Evolutionary conservation across 2,329 filamentous ascomycete species (phyloP).

Genomic region (Cryoendolithus antarcticus): DNA sequence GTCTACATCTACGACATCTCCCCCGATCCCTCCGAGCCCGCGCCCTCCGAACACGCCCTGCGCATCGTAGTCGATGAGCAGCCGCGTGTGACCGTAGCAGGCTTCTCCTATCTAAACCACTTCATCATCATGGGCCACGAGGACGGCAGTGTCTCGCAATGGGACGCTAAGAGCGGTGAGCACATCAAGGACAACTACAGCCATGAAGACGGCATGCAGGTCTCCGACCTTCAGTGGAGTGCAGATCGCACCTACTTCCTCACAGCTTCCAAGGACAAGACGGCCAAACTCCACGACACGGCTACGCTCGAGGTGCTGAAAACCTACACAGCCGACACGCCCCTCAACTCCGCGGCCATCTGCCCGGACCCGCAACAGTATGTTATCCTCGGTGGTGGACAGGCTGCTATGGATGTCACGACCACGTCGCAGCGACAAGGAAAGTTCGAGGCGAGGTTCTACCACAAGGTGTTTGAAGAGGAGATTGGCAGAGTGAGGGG

Average conservation of each 20-base stretch:
- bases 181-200: slow-evolving; percentile 66
- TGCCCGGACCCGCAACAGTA: slow-evolving; percentile 97
- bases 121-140: slow-evolving; percentile 98
- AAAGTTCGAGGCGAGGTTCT: slow-evolving; percentile 98
- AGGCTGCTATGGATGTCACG: slow-evolving; percentile 98
- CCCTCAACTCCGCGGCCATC: slow-evolving; percentile 89
- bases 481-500: slow-evolving; percentile 95
- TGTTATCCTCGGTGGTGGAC: slow-evolving; percentile 93
- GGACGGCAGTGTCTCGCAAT: slow-evolving; percentile 82
- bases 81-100: slow-evolving; percentile 94
- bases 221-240: slow-evolving; percentile 93
- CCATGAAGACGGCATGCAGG: slow-evolving; percentile 71
- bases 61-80: slow-evolving; percentile 81
- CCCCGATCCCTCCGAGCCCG: slow-evolving; percentile 68
- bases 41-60: slow-evolving; percentile 69
- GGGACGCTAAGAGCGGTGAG: slow-evolving; percentile 85
- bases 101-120: slow-evolving; percentile 86
- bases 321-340: slow-evolving; percentile 83
- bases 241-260: slow-evolving; percentile 94
- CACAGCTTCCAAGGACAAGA: slow-evolving; percentile 96
- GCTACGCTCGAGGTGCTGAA: slow-evolving; percentile 85
- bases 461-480: slow-evolving; percentile 99
- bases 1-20: slow-evolving; percentile 88
- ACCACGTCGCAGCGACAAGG: slow-evolving; percentile 87
- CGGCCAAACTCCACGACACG: slow-evolving; percentile 78